Conservation (phyloP, 768 basidiomycete species). For the Kondoa malvinella region DNA sequence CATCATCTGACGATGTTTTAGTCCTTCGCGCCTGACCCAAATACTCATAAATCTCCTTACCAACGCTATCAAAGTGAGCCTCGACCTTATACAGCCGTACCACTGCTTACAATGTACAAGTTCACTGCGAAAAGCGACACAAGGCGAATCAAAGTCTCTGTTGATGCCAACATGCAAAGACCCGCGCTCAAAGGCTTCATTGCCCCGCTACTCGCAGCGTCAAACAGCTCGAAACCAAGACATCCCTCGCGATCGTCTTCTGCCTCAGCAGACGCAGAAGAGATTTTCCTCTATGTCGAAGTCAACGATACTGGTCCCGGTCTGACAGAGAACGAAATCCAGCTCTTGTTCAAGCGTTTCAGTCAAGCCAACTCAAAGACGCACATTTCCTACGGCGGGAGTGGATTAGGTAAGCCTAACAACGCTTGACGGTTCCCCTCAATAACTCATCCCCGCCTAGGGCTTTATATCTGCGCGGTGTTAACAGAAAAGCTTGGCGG, state of each 20-base stretch:
- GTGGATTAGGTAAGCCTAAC: not conserved
- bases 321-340: not conserved
- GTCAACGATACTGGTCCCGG: not conserved
- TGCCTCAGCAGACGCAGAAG: not conserved
- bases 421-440: not conserved
- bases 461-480: not conserved
- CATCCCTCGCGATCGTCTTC: not conserved
- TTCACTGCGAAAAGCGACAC: not conserved
- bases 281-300: not conserved
- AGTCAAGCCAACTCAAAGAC: not conserved
- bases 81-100: not conserved
- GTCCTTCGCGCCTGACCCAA: not conserved
- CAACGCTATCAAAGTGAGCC: not conserved
- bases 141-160: not conserved
- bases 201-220: not conserved
- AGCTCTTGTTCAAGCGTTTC: not conserved
- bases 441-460: not conserved
- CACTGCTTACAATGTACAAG: not conserved
- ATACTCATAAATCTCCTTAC: not conserved
- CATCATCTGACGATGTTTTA: too few relatives aligned
- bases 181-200: not conserved
- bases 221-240: not conserved
- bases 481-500: not conserved
- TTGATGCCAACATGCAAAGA: not conserved
- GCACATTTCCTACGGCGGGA: not conserved